Evolutionary conservation across 139 green algal genomes (phyloP).

Genomic region (Chlorella sorokiniana): DNA sequence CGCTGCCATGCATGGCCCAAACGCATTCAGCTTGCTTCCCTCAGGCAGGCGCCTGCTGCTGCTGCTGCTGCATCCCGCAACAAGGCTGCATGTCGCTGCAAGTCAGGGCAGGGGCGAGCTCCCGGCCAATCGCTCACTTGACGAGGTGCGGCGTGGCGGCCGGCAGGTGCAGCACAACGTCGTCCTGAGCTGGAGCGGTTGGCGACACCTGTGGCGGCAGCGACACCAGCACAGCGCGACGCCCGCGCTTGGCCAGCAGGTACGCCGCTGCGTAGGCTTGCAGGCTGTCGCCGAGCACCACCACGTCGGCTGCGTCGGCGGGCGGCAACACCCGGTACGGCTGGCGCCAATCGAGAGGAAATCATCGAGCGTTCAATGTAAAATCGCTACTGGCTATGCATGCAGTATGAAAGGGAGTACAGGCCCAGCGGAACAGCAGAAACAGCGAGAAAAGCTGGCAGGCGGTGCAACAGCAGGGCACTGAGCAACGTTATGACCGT

Average conservation of each 20-base stretch:
- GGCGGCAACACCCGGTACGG: no score
- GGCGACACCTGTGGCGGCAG: not conserved
- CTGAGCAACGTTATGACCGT: no score
- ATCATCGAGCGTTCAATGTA: not conserved
- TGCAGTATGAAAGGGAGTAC: no score
- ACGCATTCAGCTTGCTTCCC: not conserved
- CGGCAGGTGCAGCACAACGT: constrained; percentile 12
- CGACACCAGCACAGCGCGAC: constrained; percentile 2
- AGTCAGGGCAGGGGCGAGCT: no score
- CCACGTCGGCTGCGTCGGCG: constrained; percentile 15
- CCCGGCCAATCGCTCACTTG: not conserved
- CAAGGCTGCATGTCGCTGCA: no score
- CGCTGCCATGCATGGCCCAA: no score
- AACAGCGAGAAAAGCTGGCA: no score
- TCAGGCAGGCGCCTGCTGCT: not conserved
- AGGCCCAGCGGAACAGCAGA: no score
- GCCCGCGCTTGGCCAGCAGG: constrained; percentile 11
- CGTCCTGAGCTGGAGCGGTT: not conserved
- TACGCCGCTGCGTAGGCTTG: constrained; percentile 21
- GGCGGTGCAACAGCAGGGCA: no score
- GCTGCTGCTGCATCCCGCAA: not conserved
- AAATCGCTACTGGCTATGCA: no score
- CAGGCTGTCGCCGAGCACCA: constrained; percentile 6
- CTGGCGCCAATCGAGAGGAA: not conserved
- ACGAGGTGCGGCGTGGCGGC: constrained; percentile 7